Evolutionary conservation across 1,139 yeast species (phyloP).

Genomic region (Wickerhamomyces sp.): DNA sequence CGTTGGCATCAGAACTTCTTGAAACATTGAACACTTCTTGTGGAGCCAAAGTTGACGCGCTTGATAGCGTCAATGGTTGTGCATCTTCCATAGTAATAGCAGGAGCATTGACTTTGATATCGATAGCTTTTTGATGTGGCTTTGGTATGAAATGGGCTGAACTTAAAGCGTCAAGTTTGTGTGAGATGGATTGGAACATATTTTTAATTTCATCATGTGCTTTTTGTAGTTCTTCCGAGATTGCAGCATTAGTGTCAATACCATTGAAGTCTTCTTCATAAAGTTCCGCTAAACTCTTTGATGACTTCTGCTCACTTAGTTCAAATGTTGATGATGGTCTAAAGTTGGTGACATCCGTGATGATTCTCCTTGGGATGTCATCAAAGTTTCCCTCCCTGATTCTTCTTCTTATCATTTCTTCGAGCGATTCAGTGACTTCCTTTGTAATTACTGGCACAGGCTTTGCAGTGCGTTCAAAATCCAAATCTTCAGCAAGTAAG

Average conservation of each 20-base stretch:
- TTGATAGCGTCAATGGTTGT: slow-evolving; percentile 80
- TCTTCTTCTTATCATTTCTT: slow-evolving; percentile 82
- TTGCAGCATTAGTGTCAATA: slow-evolving; percentile 36
- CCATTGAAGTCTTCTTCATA: slow-evolving; percentile 81
- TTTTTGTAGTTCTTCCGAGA: slow-evolving; percentile 57
- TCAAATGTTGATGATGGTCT: slow-evolving; percentile 45
- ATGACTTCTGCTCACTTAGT: slow-evolving; percentile 78
- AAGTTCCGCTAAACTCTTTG: slow-evolving; percentile 84
- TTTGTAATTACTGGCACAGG: slow-evolving; percentile 92
- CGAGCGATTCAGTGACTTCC: slow-evolving; percentile 79
- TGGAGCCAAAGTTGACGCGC: slow-evolving; percentile 82
- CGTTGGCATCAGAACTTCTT: slow-evolving; percentile 44
- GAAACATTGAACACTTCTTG: slow-evolving; percentile 82
- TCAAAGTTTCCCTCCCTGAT: slow-evolving; percentile 73
- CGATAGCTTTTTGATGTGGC: slow-evolving; percentile 75
- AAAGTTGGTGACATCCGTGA: slow-evolving; percentile 59
- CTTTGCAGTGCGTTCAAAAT: slow-evolving; percentile 69
- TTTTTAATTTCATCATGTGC: slow-evolving; percentile 77
- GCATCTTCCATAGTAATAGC: slow-evolving; percentile 93
- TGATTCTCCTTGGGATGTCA: slow-evolving; percentile 71
- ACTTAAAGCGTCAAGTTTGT: slow-evolving; percentile 79
- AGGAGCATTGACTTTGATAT: slow-evolving; percentile 75
- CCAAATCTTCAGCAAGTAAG: slow-evolving; percentile 60
- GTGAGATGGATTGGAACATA: slow-evolving; percentile 56
- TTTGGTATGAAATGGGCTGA: slow-evolving; percentile 94